A percentile compares a stretch with the other conserved stretches of the same genome.
Evolutionary conservation across 495 filamentous ascomycete species (phyloP).

Genomic region (Venustampulla echinocandica): DNA sequence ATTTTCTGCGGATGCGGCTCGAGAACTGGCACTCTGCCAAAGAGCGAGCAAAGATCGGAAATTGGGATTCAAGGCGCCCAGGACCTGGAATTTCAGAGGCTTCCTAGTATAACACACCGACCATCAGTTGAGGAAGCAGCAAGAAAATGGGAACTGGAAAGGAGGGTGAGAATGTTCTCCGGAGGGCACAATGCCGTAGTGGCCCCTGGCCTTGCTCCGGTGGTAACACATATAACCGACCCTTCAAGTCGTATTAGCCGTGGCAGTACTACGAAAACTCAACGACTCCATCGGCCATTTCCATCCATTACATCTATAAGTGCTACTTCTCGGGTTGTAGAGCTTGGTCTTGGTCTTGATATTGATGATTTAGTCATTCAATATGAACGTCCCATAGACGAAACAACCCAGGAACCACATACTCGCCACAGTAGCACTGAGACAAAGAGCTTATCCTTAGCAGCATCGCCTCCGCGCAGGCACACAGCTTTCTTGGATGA

Average conservation of each 20-base stretch:
- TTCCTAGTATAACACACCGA: slow-evolving; percentile 9
- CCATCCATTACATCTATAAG: not conserved
- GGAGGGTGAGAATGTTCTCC: slow-evolving; percentile 11
- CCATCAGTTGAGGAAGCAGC: slow-evolving; percentile 1
- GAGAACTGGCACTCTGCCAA: not conserved
- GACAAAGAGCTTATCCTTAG: not conserved
- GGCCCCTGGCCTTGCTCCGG: not conserved
- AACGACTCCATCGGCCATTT: not conserved
- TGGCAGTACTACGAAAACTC: not conserved
- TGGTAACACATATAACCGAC: not conserved
- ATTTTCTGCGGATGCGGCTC: slow-evolving; percentile 13
- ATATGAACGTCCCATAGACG: not conserved
- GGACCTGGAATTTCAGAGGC: slow-evolving; percentile 14
- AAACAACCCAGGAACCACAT: not conserved
- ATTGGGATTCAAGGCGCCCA: not conserved
- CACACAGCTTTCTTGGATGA: not conserved
- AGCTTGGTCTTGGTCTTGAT: not conserved
- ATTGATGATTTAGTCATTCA: not conserved
- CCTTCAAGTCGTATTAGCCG: not conserved
- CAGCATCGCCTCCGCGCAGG: not conserved
- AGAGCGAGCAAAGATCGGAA: not conserved
- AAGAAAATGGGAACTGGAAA: not conserved
- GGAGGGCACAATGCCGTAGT: not conserved
- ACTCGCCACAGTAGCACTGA: not conserved
- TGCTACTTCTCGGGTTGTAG: not conserved